A percentile compares a stretch with the other conserved stretches of the same genome.
Evolutionary conservation across 2,329 filamentous ascomycete species (phyloP).

Genomic region (Monilinia fructicola): DNA sequence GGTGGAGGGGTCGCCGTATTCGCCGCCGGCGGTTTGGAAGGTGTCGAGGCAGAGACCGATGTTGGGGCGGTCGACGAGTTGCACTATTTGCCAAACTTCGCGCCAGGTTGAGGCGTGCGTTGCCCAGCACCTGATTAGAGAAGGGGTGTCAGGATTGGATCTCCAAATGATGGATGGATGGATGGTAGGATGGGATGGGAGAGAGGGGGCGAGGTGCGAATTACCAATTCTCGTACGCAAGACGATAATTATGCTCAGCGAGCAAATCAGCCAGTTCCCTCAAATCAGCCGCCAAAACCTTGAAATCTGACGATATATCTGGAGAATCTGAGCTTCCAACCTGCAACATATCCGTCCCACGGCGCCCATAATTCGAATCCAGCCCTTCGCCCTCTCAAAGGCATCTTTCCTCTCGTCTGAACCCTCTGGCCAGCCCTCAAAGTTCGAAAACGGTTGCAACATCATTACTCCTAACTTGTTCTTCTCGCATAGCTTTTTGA

Average conservation of each 20-base stretch:
- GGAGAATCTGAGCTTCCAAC: conserved; percentile 41
- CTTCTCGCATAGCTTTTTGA: conserved; percentile 55
- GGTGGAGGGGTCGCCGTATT: conserved; percentile 72
- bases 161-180: neutral
- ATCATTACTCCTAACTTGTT: conserved; percentile 63
- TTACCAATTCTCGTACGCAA: conserved; percentile 74
- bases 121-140: conserved; percentile 61
- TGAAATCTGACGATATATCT: conserved; percentile 27
- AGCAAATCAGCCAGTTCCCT: conserved; percentile 63
- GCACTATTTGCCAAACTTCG: conserved; percentile 67
- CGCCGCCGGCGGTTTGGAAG: conserved; percentile 71
- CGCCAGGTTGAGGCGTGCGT: conserved; percentile 68
- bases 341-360: conserved; percentile 71
- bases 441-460: conserved; percentile 74
- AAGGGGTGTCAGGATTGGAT: neutral
- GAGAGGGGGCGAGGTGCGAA: neutral
- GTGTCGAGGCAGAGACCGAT: conserved; percentile 76
- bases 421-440: conserved; percentile 68
- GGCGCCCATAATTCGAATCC: conserved; percentile 69
- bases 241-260: conserved; percentile 53
- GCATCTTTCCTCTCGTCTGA: conserved; percentile 60
- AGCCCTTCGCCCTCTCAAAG: conserved; percentile 61
- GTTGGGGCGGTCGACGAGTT: conserved; percentile 61
- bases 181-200: neutral
- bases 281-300: conserved; percentile 60